phyloP scores from a whole-genome alignment of 1,139 yeast genomes.

The Hansenula sp. region DNA sequence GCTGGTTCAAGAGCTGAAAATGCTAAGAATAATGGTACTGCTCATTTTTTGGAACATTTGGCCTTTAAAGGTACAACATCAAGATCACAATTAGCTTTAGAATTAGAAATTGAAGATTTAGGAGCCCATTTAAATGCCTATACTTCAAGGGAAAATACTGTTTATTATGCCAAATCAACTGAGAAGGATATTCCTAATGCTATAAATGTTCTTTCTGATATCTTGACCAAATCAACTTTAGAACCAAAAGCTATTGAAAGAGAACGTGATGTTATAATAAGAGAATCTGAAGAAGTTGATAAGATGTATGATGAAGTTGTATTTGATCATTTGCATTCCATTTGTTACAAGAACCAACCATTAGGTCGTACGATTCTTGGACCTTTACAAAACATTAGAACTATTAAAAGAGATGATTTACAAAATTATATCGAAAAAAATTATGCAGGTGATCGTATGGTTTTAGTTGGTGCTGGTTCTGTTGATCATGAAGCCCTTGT shows the following conservation, averaged over 20 bases:
- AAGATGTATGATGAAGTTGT: slow-evolving; percentile 98
- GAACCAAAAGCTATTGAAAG: slow-evolving; percentile 86
- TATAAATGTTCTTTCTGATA: slow-evolving; percentile 85
- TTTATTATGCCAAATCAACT: slow-evolving; percentile 88
- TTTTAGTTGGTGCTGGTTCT: slow-evolving; percentile 91
- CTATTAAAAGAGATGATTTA: slow-evolving; percentile 74
- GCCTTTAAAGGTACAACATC: slow-evolving; percentile 91
- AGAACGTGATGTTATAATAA: slow-evolving; percentile 91
- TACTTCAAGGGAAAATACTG: slow-evolving; percentile 96
- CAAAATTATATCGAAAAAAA: slow-evolving; percentile 76
- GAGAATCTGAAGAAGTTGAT: slow-evolving; percentile 97
- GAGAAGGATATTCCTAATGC: slow-evolving; percentile 78
- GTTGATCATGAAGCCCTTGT: slow-evolving; percentile 86
- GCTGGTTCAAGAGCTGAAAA: slow-evolving; percentile 98
- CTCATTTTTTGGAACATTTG: slow-evolving; percentile 93
- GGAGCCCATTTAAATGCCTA: slow-evolving; percentile 98
- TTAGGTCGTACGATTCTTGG: slow-evolving; percentile 97
- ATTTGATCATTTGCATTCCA: slow-evolving; percentile 93
- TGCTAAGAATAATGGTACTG: slow-evolving; percentile 83
- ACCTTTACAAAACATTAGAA: slow-evolving; percentile 82
- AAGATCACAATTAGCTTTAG: slow-evolving; percentile 81
- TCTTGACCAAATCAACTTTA: slow-evolving; percentile 79
- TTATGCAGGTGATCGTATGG: slow-evolving; percentile 97
- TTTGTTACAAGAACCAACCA: slow-evolving; percentile 87
- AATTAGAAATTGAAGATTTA: slow-evolving; percentile 89